A percentile compares a stretch with the other conserved stretches of the same genome.
phyloP scores from a whole-genome alignment of 345 rosid species.

The Gossypium herbaceum region DNA sequence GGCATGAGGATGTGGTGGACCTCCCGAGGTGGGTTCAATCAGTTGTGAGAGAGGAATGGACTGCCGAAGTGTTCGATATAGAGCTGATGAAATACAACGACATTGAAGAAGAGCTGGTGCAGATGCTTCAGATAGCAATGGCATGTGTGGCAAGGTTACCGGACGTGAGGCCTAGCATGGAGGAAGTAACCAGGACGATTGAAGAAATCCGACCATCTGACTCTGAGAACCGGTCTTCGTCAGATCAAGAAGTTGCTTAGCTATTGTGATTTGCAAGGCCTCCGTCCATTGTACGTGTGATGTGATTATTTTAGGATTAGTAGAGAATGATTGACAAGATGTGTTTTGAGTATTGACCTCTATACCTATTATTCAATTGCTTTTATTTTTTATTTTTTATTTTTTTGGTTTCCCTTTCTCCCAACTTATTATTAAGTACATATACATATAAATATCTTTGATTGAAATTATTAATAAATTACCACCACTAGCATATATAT shows the following conservation, averaged over 20 bases:
- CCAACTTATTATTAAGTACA: too few relatives aligned
- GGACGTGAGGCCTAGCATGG: slow-evolving; percentile 71
- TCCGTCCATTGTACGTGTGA: slow-evolving; percentile 6
- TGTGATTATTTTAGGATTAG: slow-evolving; percentile 22
- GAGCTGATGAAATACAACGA: slow-evolving; percentile 63
- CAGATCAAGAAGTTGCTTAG: slow-evolving; percentile 23
- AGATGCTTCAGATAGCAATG: slow-evolving; percentile 92
- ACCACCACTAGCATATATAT: too few relatives aligned
- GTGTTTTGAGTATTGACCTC: background rate
- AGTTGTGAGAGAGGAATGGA: slow-evolving; percentile 87
- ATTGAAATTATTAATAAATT: too few relatives aligned
- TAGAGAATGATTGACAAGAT: slow-evolving; percentile 1
- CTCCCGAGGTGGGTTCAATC: slow-evolving; percentile 89
- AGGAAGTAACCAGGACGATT: slow-evolving; percentile 73
- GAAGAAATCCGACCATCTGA: slow-evolving; percentile 62
- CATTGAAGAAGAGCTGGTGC: slow-evolving; percentile 81
- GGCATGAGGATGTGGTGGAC: slow-evolving; percentile 53
- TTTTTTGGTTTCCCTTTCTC: too few relatives aligned
- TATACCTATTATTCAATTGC: too few relatives aligned
- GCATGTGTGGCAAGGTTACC: slow-evolving; percentile 67
- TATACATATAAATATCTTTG: too few relatives aligned
- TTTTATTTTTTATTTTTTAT: too few relatives aligned
- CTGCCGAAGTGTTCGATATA: slow-evolving; percentile 80
- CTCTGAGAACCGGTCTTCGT: slow-evolving; percentile 47
- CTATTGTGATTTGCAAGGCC: background rate